Conservation (phyloP, 345 rosid species). For the Lepidium didymum region DNA sequence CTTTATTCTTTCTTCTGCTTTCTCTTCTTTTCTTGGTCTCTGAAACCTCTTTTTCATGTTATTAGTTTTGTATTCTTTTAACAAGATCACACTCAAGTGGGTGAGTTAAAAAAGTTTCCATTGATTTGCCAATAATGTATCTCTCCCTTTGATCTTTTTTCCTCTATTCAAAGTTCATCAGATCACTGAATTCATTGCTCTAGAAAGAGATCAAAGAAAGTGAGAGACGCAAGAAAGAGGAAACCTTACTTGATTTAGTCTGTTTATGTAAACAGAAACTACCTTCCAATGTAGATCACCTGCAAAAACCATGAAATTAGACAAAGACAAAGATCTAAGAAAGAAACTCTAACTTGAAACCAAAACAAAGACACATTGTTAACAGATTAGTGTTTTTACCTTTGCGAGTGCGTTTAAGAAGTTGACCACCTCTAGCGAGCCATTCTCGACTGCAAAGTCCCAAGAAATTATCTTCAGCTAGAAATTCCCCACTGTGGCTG, state of each 20-base stretch:
- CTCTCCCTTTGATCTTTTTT: background rate
- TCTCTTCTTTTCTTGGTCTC: constrained; percentile 22
- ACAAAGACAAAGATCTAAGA: background rate
- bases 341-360: background rate
- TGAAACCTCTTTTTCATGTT: constrained; percentile 7
- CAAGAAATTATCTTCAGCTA: constrained; percentile 82
- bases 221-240: background rate
- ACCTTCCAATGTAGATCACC: constrained; percentile 96
- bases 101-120: constrained; percentile 2
- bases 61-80: constrained; percentile 10
- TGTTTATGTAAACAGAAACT: constrained; percentile 85
- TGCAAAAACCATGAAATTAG: constrained; percentile 32
- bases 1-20: constrained; percentile 4
- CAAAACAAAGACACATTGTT: background rate
- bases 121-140: constrained; percentile 2
- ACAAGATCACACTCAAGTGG: constrained; percentile 20
- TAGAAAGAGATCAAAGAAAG: too few relatives aligned
- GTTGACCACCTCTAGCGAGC: constrained; percentile 89
- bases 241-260: constrained; percentile 56
- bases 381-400: constrained; percentile 33
- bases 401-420: constrained; percentile 91
- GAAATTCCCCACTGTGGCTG: constrained; percentile 74
- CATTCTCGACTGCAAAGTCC: constrained; percentile 79
- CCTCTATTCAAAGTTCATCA: constrained; percentile 9
- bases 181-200: background rate